Evolutionary conservation across 2,329 filamentous ascomycete genomes (phyloP).

Genomic region (Penicillium nordicum): DNA sequence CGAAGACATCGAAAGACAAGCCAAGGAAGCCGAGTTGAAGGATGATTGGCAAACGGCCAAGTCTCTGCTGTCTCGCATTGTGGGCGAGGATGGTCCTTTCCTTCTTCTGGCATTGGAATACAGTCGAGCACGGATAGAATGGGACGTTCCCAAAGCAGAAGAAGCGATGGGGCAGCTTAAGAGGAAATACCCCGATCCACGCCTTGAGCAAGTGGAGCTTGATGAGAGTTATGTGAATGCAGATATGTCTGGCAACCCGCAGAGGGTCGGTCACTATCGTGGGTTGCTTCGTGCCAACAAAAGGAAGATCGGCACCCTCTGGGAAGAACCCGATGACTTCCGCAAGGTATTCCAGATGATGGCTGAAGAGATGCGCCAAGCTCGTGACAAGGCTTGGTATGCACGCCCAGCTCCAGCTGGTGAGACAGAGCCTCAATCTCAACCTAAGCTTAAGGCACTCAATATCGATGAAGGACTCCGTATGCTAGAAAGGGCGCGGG

Average conservation of each 20-base stretch:
- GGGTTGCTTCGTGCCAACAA: not conserved
- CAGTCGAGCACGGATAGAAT: not conserved
- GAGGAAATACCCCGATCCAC: not conserved
- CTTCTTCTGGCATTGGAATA: not conserved
- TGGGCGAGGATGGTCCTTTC: not conserved
- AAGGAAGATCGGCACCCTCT: not conserved
- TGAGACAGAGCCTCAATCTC: no score
- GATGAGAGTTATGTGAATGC: not conserved
- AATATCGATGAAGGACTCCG: not conserved
- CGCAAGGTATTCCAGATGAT: not conserved
- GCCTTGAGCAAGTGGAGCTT: not conserved
- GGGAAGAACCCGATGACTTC: not conserved
- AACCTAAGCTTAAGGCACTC: not conserved
- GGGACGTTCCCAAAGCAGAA: not conserved
- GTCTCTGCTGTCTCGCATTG: not conserved
- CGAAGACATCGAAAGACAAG: not conserved
- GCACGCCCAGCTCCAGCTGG: not conserved
- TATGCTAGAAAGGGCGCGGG: no score
- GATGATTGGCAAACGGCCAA: not conserved
- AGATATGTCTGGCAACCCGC: not conserved
- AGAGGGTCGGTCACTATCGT: not conserved
- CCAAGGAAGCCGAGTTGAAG: not conserved
- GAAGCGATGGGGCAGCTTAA: not conserved
- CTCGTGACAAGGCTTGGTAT: not conserved
- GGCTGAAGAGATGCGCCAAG: not conserved